A percentile compares a stretch with the other conserved stretches of the same genome.
Conservation (phyloP, 2,329 filamentous ascomycete genomes). For the Pseudovirgaria hyperparasitica region DNA sequence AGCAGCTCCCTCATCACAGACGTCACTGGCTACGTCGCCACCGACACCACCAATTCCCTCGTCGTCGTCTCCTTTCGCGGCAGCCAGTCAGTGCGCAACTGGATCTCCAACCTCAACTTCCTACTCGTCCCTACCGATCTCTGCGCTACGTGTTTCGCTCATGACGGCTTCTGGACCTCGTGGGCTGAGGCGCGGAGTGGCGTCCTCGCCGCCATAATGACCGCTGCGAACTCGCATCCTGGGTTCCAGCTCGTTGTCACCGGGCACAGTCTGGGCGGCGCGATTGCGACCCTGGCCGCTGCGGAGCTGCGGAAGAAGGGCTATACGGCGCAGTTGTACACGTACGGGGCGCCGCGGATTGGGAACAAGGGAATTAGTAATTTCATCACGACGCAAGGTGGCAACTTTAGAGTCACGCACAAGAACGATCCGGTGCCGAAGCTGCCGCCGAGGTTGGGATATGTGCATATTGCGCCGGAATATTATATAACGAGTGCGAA, state of each 20-base stretch:
- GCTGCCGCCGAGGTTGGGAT: constrained; percentile 46
- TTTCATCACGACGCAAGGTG: constrained; percentile 39
- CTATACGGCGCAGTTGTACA: constrained; percentile 32
- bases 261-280: constrained; percentile 58
- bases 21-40: constrained; percentile 34
- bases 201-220: constrained; percentile 32
- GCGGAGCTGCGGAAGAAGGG: constrained; percentile 41
- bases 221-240: constrained; percentile 36
- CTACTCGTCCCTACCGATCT: constrained; percentile 27
- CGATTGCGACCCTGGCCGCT: constrained; percentile 48
- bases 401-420: constrained; percentile 54
- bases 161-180: constrained; percentile 46
- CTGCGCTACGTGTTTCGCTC: constrained; percentile 36
- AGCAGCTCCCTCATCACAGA: constrained; percentile 24
- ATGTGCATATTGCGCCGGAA: constrained; percentile 56
- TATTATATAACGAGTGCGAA: constrained; percentile 36
- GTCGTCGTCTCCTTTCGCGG: constrained; percentile 52
- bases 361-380: constrained; percentile 44
- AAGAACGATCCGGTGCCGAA: constrained; percentile 53
- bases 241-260: constrained; percentile 43
- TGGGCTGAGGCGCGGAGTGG: constrained; percentile 41
- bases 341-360: constrained; percentile 53
- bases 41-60: constrained; percentile 33
- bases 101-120: constrained; percentile 43
- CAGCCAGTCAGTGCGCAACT: constrained; percentile 46